Conservation (phyloP, 306 rosid species). For the Gastrolobium bilobum region DNA sequence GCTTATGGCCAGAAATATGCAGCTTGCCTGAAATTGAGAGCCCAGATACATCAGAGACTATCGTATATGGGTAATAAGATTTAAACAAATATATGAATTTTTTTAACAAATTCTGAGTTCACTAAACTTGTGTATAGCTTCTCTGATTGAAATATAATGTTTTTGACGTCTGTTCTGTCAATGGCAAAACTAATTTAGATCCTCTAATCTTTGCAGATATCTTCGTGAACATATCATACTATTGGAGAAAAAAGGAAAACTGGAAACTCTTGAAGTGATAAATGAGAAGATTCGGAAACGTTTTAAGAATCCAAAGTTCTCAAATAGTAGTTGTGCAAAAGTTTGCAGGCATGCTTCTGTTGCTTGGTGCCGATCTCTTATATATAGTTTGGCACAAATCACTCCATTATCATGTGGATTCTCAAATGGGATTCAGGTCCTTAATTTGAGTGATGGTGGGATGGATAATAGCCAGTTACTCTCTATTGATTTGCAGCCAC, state of each 20-base stretch:
- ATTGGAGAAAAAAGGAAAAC: slow-evolving; percentile 79
- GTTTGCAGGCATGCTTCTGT: slow-evolving; percentile 93
- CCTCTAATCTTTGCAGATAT: slow-evolving; percentile 65
- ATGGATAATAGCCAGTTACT: slow-evolving; percentile 74
- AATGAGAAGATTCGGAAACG: slow-evolving; percentile 97
- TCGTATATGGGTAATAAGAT: slow-evolving; percentile 76
- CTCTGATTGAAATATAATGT: slow-evolving; percentile 30
- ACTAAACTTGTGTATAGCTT: slow-evolving; percentile 35
- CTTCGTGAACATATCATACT: slow-evolving; percentile 80
- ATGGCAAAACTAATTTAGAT: slow-evolving; percentile 41
- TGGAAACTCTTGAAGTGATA: slow-evolving; percentile 90
- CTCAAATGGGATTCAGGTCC: slow-evolving; percentile 60
- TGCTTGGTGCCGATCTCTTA: slow-evolving; percentile 93
- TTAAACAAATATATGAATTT: slow-evolving; percentile 19
- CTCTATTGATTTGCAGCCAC: slow-evolving; percentile 78
- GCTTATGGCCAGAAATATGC: slow-evolving; percentile 94
- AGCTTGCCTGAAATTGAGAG: slow-evolving; percentile 81
- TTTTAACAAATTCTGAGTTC: slow-evolving; percentile 25
- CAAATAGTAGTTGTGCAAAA: slow-evolving; percentile 79
- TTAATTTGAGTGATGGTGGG: slow-evolving; percentile 61
- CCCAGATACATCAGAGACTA: slow-evolving; percentile 72
- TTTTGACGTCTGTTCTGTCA: slow-evolving; percentile 31
- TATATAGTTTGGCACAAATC: slow-evolving; percentile 79
- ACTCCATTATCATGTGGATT: slow-evolving; percentile 64
- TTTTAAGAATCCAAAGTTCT: slow-evolving; percentile 86